Conservation (phyloP, 169 alveolate genomes). For the Plasmodium ovale region DNA sequence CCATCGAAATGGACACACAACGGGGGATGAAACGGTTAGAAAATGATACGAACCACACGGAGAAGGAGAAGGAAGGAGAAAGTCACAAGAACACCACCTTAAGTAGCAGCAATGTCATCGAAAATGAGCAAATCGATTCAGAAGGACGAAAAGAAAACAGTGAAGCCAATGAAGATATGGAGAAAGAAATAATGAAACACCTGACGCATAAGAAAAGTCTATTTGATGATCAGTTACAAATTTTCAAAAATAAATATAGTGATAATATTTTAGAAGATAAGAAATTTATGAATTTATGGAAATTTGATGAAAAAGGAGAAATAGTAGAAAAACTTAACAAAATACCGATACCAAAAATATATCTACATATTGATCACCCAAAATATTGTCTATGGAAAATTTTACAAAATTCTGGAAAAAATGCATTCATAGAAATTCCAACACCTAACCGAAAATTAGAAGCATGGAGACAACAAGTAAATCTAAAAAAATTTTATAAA, state of each 20-base stretch:
- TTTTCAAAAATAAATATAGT: conserved; percentile 44
- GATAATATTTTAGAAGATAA: conserved; percentile 63
- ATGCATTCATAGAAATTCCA: conserved; percentile 64
- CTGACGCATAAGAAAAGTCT: conserved; percentile 47
- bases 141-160: background rate
- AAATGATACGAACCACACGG: background rate
- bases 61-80: background rate
- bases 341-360: conserved; percentile 64
- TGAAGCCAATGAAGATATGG: background rate
- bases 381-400: conserved; percentile 70
- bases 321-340: conserved; percentile 39
- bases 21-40: background rate
- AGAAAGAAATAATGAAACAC: conserved; percentile 41
- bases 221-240: conserved; percentile 59
- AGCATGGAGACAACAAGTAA: conserved; percentile 78
- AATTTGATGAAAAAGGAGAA: conserved; percentile 58
- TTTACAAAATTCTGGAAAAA: conserved; percentile 75
- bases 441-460: conserved; percentile 76
- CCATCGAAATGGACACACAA: background rate
- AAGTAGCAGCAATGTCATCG: background rate
- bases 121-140: background rate
- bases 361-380: conserved; percentile 71
- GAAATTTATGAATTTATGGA: conserved; percentile 67
- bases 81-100: too few relatives aligned
- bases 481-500: conserved; percentile 63